These are phyloP conservation scores for Fusarium mexicanum DNA, from an alignment of 2,329 filamentous ascomycete species.

Conservation along the genomic window DNA sequence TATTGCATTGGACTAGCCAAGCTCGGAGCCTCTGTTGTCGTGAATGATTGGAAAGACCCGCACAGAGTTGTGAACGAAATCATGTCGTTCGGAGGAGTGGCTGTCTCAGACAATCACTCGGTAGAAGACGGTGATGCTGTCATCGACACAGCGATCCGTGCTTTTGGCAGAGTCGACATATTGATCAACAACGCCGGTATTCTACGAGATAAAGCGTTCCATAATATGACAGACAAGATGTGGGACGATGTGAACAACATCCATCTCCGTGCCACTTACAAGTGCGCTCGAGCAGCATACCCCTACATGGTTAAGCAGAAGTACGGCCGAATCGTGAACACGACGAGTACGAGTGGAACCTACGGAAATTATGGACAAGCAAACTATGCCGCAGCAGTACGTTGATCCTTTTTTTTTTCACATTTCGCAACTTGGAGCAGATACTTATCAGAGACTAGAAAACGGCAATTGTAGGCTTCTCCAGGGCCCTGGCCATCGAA, in stretches of 20 bases:
- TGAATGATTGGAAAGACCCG: neutral
- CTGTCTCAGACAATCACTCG: neutral
- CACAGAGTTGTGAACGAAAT: neutral
- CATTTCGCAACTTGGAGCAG: neutral
- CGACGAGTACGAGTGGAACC: neutral
- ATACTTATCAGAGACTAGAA: neutral
- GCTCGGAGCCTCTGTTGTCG: neutral
- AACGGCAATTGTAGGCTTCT: neutral
- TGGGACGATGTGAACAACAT: neutral
- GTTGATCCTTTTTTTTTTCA: neutral
- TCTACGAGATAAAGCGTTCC: neutral
- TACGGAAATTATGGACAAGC: neutral
- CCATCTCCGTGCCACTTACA: neutral
- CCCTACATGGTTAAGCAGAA: neutral
- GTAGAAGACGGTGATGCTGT: neutral
- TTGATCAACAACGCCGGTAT: neutral
- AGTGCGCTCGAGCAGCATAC: neutral
- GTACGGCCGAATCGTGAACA: neutral
- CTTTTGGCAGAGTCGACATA: neutral
- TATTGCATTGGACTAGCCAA: neutral
- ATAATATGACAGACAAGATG: neutral
- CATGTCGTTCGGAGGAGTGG: neutral
- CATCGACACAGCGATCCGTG: neutral
- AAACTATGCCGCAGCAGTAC: neutral
- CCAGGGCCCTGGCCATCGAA: neutral